Percentiles rank a stretch among this genome's conserved stretches.
Evolutionary conservation across 176 grass and related monocot species (phyloP).

Genomic region (Bolboschoenus planiculmis): DNA sequence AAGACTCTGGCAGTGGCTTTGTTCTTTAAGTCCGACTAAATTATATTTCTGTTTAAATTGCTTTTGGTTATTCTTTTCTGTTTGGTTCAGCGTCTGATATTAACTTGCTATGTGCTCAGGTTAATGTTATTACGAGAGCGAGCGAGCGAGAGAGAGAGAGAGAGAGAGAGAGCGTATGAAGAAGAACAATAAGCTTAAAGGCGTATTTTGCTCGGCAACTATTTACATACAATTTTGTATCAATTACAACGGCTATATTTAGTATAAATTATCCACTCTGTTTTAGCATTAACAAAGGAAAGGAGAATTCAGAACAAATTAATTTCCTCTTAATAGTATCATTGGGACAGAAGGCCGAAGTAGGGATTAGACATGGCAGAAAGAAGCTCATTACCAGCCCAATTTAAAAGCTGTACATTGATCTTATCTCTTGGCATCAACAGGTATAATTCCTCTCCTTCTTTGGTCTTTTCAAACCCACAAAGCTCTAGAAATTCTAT

Average conservation of each 20-base stretch:
- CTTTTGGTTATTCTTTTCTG: not conserved
- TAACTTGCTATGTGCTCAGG: not conserved
- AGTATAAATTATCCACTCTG: not conserved
- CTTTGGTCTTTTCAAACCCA: slow-evolving; percentile 50
- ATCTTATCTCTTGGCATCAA: slow-evolving; percentile 43
- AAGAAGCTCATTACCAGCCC: slow-evolving; percentile 35
- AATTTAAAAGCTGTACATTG: slow-evolving; percentile 34
- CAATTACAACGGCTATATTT: not conserved
- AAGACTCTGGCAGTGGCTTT: not conserved
- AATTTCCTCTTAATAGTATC: not conserved
- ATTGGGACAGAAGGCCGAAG: slow-evolving; percentile 68
- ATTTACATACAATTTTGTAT: not conserved
- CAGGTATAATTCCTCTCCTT: slow-evolving; percentile 34
- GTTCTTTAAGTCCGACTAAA: not conserved
- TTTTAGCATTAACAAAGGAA: not conserved
- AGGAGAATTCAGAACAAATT: not conserved
- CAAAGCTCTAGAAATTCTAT: slow-evolving; percentile 80
- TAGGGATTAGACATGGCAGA: slow-evolving; percentile 68
- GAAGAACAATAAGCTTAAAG: not conserved
- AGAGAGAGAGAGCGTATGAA: not conserved
- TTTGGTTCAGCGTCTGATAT: not conserved
- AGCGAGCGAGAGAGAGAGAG: not conserved
- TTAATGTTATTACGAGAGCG: not conserved
- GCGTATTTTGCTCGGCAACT: not conserved
- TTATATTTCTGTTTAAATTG: not conserved